Evolutionary conservation across 257 asterid species (phyloP).

Genomic region (Linaria vulgaris): DNA sequence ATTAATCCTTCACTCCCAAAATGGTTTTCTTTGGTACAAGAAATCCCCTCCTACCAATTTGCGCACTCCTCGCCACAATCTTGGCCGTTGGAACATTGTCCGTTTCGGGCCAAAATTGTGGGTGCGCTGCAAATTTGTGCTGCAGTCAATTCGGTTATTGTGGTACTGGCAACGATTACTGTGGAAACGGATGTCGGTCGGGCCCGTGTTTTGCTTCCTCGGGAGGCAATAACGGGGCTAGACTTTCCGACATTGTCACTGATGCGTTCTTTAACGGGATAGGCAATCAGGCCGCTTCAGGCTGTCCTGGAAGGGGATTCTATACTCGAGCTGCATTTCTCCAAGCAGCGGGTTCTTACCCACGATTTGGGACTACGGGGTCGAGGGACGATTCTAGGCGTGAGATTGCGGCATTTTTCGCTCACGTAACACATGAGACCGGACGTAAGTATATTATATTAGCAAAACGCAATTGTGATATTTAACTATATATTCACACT

Average conservation of each 20-base stretch:
- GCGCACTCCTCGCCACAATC: slow-evolving; percentile 21
- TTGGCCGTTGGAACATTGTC: slow-evolving; percentile 21
- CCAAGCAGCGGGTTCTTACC: slow-evolving; percentile 33
- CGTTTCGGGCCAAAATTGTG: slow-evolving; percentile 21
- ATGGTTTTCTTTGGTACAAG: slow-evolving; percentile 5
- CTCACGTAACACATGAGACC: slow-evolving; percentile 55
- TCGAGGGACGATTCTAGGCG: slow-evolving; percentile 37
- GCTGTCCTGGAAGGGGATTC: slow-evolving; percentile 42
- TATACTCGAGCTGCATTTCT: slow-evolving; percentile 44
- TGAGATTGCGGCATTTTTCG: slow-evolving; percentile 58
- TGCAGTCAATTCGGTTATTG: slow-evolving; percentile 48
- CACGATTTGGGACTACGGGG: slow-evolving; percentile 44
- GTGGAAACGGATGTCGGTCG: slow-evolving; percentile 48
- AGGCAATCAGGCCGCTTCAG: slow-evolving; percentile 31
- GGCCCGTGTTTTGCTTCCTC: slow-evolving; percentile 34
- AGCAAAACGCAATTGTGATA: no score
- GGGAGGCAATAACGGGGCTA: slow-evolving; percentile 10
- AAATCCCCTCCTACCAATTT: slow-evolving; percentile 2
- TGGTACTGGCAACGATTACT: slow-evolving; percentile 36
- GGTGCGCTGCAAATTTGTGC: slow-evolving; percentile 18
- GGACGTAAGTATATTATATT: slow-evolving; percentile 36
- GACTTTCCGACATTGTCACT: slow-evolving; percentile 26
- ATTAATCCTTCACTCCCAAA: not conserved
- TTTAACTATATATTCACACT: no score
- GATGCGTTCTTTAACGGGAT: slow-evolving; percentile 36